Evolutionary conservation across 1,284 basidiomycete species (phyloP), one percentile per base, ranked within the genome.

Genomic region (Neolentinus lepideus): DNA sequence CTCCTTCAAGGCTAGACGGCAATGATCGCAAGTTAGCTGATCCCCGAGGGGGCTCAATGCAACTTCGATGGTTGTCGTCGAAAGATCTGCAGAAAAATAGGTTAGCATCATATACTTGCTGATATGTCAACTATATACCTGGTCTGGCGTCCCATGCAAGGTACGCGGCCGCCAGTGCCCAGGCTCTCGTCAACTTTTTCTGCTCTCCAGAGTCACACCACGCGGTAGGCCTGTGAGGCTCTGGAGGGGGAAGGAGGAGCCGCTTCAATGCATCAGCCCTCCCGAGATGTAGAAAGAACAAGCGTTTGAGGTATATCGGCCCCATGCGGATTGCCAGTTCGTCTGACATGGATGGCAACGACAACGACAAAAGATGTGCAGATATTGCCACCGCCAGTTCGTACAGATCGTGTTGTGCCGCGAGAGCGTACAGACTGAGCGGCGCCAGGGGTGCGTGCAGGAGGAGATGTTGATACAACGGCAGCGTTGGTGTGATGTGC

Each of bases 381-480:
- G 64, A 66, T 10, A 61, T 62, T 9, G 60, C 55, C 11, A 66
- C 62, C 2, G 68, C 68, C n/a, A 69, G 56, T 1, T 60, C 59
- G 29, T 64, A 62, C 24, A 68, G 57, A 33, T 57, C 56, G 54
- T 67, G 55, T 35, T 56, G 50, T 2, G 63, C 65, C 1, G 66
- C 67, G 14, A 68, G 59, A 0, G 63, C 58, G 54, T 66, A 69
- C 16, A 71, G 60, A 2, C 69, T 64, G 22, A 75, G 63, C 8
- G 74, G 71, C 14, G 64, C 59, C 9, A 67, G 57, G 2, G 69
- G 72, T 2, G 72, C 70, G 26, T 70, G 63, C 33, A 66, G 58
- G 57, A 72, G 64, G 53, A 72, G 64, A 25, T 67, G 60, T 33
- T 65, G 56, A 58, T 63, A 71, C 14, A 73, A 57, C 1, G 68